These are phyloP conservation scores for Euphrasia arctica DNA, from an alignment of 305 asterid genomes.

Conservation along the genomic window DNA sequence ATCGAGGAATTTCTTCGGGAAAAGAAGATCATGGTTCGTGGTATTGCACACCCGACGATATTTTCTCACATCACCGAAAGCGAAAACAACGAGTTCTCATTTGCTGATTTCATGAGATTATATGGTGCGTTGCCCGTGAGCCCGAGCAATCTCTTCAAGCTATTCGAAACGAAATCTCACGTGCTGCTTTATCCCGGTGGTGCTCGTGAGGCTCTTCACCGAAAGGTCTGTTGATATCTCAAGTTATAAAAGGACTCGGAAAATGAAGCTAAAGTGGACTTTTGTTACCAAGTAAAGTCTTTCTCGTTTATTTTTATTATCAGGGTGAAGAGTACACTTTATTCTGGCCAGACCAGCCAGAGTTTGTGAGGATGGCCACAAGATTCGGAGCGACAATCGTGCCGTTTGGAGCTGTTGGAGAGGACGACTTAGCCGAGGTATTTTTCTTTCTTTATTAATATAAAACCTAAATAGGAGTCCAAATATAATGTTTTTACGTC, in stretches of 20 bases:
- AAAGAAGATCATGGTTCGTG: constrained; percentile 69
- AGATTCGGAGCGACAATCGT: constrained; percentile 91
- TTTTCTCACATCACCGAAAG: constrained; percentile 40
- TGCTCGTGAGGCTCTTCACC: constrained; percentile 94
- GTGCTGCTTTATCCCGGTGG: constrained; percentile 98
- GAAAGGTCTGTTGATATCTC: constrained; percentile 51
- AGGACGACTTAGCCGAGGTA: constrained; percentile 86
- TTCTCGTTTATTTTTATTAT: constrained; percentile 10
- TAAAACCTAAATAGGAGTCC: too few relatives aligned
- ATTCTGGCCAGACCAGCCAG: constrained; percentile 96
- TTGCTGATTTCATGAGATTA: constrained; percentile 40
- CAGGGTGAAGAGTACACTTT: constrained; percentile 91
- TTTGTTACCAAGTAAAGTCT: too few relatives aligned
- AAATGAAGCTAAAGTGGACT: too few relatives aligned
- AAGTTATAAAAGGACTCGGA: too few relatives aligned
- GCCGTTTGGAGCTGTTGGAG: constrained; percentile 95
- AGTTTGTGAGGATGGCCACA: constrained; percentile 97
- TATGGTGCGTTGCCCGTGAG: constrained; percentile 81
- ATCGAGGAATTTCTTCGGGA: constrained; percentile 53
- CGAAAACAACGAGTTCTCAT: constrained; percentile 33
- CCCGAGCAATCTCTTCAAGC: constrained; percentile 68
- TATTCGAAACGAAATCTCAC: constrained; percentile 70
- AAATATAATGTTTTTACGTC: too few relatives aligned
- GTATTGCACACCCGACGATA: constrained; percentile 75
- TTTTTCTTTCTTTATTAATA: not conserved